phyloP scores from a whole-genome alignment of 257 asterid genomes.

The Knoxia roxburghii region DNA sequence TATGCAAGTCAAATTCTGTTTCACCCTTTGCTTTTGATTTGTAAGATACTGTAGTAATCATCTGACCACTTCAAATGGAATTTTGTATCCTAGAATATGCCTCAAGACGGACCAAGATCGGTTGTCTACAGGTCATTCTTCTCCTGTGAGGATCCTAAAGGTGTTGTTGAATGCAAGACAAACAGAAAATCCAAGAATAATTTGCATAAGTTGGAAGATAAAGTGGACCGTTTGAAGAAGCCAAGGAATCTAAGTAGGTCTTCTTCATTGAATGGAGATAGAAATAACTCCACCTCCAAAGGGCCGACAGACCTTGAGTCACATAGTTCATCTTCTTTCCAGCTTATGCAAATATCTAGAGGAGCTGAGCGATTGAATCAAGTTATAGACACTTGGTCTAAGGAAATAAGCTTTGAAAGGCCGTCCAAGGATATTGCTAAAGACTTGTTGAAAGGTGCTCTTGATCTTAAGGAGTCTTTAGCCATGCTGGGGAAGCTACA shows the following conservation, averaged over 20 bases:
- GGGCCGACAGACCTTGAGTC: slow-evolving; percentile 24
- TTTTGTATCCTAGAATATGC: slow-evolving; percentile 43
- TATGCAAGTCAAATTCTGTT: slow-evolving; percentile 4
- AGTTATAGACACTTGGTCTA: slow-evolving; percentile 39
- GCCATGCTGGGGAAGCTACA: slow-evolving; percentile 54
- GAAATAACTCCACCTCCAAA: slow-evolving; percentile 18
- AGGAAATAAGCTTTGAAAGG: slow-evolving; percentile 25
- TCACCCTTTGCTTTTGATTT: slow-evolving; percentile 15
- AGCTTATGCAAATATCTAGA: slow-evolving; percentile 58
- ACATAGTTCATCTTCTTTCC: slow-evolving; percentile 37
- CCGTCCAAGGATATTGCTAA: slow-evolving; percentile 39
- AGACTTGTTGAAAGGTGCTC: slow-evolving; percentile 62
- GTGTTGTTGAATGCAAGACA: slow-evolving; percentile 55
- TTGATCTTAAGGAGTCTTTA: slow-evolving; percentile 57
- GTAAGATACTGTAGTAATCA: not conserved
- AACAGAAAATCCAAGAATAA: slow-evolving; percentile 40
- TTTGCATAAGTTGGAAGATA: slow-evolving; percentile 25
- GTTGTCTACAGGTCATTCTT: slow-evolving; percentile 56
- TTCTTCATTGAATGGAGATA: slow-evolving; percentile 19
- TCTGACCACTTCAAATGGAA: slow-evolving; percentile 29
- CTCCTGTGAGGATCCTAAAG: slow-evolving; percentile 70
- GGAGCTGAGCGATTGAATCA: slow-evolving; percentile 48
- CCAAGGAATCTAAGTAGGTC: slow-evolving; percentile 23
- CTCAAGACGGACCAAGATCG: slow-evolving; percentile 59
- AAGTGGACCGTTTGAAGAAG: slow-evolving; percentile 12